These are phyloP conservation scores for Usnea hakonensis DNA, from an alignment of 495 filamentous ascomycete species.

Conservation along the genomic window DNA sequence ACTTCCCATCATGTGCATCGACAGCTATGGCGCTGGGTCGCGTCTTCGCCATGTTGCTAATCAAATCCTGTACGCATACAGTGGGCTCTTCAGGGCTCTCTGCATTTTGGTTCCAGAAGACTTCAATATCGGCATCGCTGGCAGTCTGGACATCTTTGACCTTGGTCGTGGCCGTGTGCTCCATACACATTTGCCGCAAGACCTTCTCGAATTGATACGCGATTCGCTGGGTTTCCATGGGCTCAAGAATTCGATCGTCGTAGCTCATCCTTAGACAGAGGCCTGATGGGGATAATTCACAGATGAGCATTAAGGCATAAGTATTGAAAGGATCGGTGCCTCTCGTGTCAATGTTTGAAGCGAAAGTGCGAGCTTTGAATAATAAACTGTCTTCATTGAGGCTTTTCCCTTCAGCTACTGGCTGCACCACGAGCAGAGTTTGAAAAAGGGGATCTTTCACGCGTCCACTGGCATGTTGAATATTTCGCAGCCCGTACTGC, in stretches of 20 bases:
- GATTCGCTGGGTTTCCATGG: conserved; percentile 15
- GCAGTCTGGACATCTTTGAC: not conserved
- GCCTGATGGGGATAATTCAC: conserved; percentile 3
- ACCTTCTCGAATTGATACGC: conserved; percentile 25
- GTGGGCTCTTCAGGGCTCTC: conserved; percentile 27
- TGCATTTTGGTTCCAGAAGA: conserved; percentile 25
- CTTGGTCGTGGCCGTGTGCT: not conserved
- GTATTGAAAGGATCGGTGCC: conserved; percentile 19
- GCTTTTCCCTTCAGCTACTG: conserved; percentile 18
- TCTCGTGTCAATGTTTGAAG: not conserved
- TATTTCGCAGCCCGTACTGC: conserved; percentile 54
- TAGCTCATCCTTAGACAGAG: conserved; percentile 16
- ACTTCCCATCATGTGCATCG: conserved; percentile 42
- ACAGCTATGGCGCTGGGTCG: conserved; percentile 35
- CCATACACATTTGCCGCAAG: conserved; percentile 10
- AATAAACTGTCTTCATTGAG: no score
- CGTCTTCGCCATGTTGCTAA: conserved; percentile 32
- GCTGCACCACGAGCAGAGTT: conserved; percentile 44
- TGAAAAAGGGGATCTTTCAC: conserved; percentile 46
- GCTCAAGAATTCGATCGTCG: conserved; percentile 17
- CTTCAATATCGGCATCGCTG: not conserved
- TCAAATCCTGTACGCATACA: conserved; percentile 42
- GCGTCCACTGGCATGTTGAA: conserved; percentile 41
- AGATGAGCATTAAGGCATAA: conserved; percentile 22
- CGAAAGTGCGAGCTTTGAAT: no score